Base-by-base conservation (phyloP, 371 early-diverging fungal genomes). In the Chytridiales sp. region DNA sequence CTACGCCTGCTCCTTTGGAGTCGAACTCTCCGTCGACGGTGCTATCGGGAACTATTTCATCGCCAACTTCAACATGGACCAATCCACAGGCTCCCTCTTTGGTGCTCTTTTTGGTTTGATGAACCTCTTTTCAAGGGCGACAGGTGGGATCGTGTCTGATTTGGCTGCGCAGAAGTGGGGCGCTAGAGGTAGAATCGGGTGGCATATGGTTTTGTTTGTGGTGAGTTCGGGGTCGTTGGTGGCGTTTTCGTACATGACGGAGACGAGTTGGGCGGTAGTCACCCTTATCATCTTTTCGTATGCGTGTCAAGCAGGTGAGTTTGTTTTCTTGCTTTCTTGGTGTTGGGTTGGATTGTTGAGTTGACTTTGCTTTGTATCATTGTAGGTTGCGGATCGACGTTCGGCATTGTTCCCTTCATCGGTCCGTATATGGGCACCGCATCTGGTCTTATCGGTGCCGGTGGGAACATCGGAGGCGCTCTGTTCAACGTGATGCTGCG, bases 1-100 rank as follows among this genome's bases (percentile, higher is more conserved):
- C 47, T 85, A 85, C 54, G 83, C 83, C 22, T 83, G 82, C 64
- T 76, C 72, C 15, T 86, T 86, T 67, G 86, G 86, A 5, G 68
- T 80, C n/a, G 86, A 86, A 62, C 67, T 85, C 31, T 72, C 82
- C n/a, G 75, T 86, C 5, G 85, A 85, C 65, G 76, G 76, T 39
- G 68, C 77, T 43, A 72, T 86, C 49, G 80, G 68, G 15, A 60
- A 48, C 13, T 83, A 75, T 62, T 73, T 79, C 42, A 50, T 64
- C 17, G 42, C 30, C 15, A 56, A 67, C 26, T 82, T 76, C 36
- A 26, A 35, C 15, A 11, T 61, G 19, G 46, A 61, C 29, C 80
- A 75, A 46, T 67, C 71, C 1, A 71, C 68, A 4, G 78, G 79
- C 1, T 73, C 80, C 29, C 70, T 77, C 66, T 64, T 82, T 56